These are phyloP conservation scores for Cladosporium austrohemisphaericum DNA, from an alignment of 2,329 filamentous ascomycete genomes.

Conservation along the genomic window DNA sequence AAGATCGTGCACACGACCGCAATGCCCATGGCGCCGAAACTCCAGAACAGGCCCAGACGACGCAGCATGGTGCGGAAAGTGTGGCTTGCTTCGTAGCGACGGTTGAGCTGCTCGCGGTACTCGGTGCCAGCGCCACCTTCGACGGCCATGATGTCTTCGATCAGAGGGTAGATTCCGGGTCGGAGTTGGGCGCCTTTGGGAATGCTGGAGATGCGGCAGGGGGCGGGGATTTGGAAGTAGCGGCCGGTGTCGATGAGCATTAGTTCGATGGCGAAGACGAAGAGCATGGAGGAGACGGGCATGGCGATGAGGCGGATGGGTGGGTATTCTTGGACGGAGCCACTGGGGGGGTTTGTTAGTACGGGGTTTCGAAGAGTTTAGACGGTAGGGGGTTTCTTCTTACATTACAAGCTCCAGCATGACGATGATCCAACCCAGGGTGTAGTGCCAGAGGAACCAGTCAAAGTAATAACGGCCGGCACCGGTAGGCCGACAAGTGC, in stretches of 20 bases:
- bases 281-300: constrained; percentile 50
- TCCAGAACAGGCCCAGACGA: constrained; percentile 52
- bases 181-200: constrained; percentile 49
- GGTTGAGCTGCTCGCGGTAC: constrained; percentile 50
- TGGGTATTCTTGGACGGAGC: constrained; percentile 45
- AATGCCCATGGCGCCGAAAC: constrained; percentile 41
- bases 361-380: neutral
- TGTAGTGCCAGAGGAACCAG: constrained; percentile 57
- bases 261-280: constrained; percentile 50
- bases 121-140: constrained; percentile 52
- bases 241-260: constrained; percentile 49
- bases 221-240: constrained; percentile 42
- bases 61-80: constrained; percentile 53
- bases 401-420: constrained; percentile 55
- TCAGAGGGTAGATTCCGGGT: constrained; percentile 52
- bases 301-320: constrained; percentile 53
- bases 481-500: constrained; percentile 51
- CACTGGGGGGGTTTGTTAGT: constrained; percentile 31
- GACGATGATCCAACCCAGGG: constrained; percentile 52
- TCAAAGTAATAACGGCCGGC: constrained; percentile 46
- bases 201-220: constrained; percentile 51
- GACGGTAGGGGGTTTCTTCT: constrained; percentile 18
- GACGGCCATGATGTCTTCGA: constrained; percentile 53
- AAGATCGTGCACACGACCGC: constrained; percentile 42
- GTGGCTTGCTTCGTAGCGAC: constrained; percentile 52